Evolutionary conservation across 208 protist genomes (phyloP).

Genomic region (Tetramitus jugosus): DNA sequence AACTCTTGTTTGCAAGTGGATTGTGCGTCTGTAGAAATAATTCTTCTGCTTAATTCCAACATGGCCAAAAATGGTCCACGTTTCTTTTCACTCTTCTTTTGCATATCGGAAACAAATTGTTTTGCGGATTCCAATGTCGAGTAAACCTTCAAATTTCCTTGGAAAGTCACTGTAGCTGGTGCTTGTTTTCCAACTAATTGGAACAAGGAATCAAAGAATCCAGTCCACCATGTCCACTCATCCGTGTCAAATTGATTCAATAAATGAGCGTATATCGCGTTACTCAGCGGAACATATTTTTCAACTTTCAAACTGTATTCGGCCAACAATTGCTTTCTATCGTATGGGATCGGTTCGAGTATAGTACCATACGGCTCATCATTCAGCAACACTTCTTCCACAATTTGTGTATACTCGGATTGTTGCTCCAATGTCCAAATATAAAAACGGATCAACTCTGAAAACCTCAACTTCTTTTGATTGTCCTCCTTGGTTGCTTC

Average conservation of each 20-base stretch:
- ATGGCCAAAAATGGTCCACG: background rate
- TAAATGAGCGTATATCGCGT: background rate
- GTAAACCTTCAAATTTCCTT: background rate
- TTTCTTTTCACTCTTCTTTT: background rate
- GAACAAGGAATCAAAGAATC: background rate
- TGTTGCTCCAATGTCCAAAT: too few species aligned
- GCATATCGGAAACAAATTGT: background rate
- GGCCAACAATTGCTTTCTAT: background rate
- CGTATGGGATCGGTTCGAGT: constrained; percentile 4
- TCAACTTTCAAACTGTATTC: background rate
- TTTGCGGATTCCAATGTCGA: background rate
- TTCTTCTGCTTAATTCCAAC: background rate
- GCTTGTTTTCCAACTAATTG: background rate
- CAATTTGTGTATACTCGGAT: too few species aligned
- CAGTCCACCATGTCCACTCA: background rate
- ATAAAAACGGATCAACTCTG: too few species aligned
- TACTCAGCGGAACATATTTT: background rate
- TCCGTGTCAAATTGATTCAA: background rate
- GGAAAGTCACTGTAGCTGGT: too few species aligned
- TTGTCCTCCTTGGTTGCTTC: too few species aligned
- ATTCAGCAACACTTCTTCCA: background rate
- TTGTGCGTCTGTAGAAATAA: too few species aligned
- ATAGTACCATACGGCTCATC: background rate
- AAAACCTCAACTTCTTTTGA: too few species aligned
- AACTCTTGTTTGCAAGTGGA: background rate